Evolutionary conservation across 768 basidiomycete genomes (phyloP).

Genomic region (Pseudohyphozyma bogoriensis): DNA sequence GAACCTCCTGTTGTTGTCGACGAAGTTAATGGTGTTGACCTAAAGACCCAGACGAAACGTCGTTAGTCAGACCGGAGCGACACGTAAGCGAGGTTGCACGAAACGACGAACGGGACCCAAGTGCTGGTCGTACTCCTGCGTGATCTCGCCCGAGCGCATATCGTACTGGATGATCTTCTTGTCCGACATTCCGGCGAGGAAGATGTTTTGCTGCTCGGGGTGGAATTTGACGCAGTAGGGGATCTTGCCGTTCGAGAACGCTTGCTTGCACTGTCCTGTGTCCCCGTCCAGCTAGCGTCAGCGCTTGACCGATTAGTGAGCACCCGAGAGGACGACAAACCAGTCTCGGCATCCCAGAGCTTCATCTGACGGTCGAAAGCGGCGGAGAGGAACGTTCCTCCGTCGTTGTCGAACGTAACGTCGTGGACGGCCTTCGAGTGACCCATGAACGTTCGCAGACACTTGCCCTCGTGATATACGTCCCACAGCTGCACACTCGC

Average conservation of each 20-base stretch:
- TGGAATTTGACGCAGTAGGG: constrained; percentile 93
- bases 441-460: constrained; percentile 91
- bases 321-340: constrained; percentile 16
- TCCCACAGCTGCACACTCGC: constrained; percentile 74
- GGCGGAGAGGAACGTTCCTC: constrained; percentile 77
- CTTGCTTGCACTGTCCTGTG: constrained; percentile 74
- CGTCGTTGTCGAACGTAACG: constrained; percentile 88
- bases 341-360: constrained; percentile 98
- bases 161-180: constrained; percentile 99
- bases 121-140: constrained; percentile 98
- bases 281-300: background rate
- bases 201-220: constrained; percentile 92
- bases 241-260: constrained; percentile 95
- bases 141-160: constrained; percentile 86
- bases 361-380: constrained; percentile 97
- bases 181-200: constrained; percentile 96
- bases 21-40: constrained; percentile 88
- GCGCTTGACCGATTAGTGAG: background rate
- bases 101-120: constrained; percentile 67
- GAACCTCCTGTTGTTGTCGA: constrained; percentile 94
- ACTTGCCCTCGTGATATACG: constrained; percentile 91
- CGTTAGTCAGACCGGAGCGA: too few species aligned
- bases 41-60: background rate
- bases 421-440: constrained; percentile 96
- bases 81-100: background rate